A percentile compares a stretch with the other conserved stretches of the same genome.
Conservation (phyloP, 805 yeast species). For the Metschnikowia lochheadii region DNA sequence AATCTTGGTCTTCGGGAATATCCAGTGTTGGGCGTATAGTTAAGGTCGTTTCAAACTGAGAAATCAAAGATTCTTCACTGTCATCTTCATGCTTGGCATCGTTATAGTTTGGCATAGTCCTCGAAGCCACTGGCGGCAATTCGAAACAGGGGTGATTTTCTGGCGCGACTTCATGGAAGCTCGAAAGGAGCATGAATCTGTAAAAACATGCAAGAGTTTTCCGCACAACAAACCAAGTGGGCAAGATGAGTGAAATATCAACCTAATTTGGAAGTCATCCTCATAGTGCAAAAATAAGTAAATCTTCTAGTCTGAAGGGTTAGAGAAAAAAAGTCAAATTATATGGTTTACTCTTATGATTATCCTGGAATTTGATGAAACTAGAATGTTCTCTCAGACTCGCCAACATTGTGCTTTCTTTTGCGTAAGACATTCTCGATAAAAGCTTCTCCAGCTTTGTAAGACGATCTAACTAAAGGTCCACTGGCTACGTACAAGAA, state of each 20-base stretch:
- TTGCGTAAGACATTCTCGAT: slow-evolving; percentile 88
- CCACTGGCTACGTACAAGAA: slow-evolving; percentile 96
- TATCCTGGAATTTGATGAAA: background rate
- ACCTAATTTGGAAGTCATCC: background rate
- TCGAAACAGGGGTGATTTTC: background rate
- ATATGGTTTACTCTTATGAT: background rate
- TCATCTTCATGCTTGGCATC: slow-evolving; percentile 11
- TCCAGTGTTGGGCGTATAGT: slow-evolving; percentile 39
- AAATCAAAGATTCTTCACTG: slow-evolving; percentile 18
- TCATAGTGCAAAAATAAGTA: background rate
- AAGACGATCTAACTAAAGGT: slow-evolving; percentile 92
- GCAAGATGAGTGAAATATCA: background rate
- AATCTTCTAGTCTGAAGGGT: background rate
- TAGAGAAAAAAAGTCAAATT: background rate
- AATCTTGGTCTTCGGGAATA: slow-evolving; percentile 27
- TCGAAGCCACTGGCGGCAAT: slow-evolving; percentile 1
- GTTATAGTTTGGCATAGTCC: slow-evolving; percentile 7
- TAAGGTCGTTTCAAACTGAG: slow-evolving; percentile 43
- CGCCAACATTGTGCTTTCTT: slow-evolving; percentile 53
- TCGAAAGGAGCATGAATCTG: background rate
- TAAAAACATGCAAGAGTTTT: background rate
- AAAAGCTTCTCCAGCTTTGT: slow-evolving; percentile 97
- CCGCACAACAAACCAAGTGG: slow-evolving; percentile 1
- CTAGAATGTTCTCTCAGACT: slow-evolving; percentile 27
- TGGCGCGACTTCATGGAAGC: slow-evolving; percentile 3